A percentile compares a stretch with the other conserved stretches of the same genome.
Evolutionary conservation across 2,329 filamentous ascomycete species (phyloP).

Genomic region (Colletotrichum chlorophyti): DNA sequence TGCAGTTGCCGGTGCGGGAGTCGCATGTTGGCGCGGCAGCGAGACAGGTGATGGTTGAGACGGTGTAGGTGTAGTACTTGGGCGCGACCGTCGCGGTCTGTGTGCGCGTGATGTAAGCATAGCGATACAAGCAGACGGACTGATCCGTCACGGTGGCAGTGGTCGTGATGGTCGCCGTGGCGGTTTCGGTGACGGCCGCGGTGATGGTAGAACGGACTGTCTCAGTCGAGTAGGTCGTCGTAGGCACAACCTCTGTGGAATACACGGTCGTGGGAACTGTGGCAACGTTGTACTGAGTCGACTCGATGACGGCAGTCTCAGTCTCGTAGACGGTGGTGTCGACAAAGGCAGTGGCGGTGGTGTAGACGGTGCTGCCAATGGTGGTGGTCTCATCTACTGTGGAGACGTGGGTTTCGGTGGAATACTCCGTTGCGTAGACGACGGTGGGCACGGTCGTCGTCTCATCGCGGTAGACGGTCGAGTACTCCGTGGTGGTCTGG

Average conservation of each 20-base stretch:
- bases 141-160: constrained; percentile 2
- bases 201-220: background rate
- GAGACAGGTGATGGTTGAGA: constrained; percentile 4
- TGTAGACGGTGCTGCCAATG: constrained; percentile 5
- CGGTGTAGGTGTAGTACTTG: constrained; percentile 2
- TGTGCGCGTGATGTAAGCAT: constrained; percentile 7
- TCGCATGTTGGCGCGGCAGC: constrained; percentile 1
- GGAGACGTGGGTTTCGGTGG: background rate
- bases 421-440: background rate
- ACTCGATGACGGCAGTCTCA: background rate
- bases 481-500: background rate
- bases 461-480: constrained; percentile 1
- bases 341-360: background rate
- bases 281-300: constrained; percentile 7
- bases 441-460: background rate
- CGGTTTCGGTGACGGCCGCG: background rate
- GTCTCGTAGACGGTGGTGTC: constrained; percentile 13
- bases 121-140: constrained; percentile 3
- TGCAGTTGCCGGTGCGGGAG: constrained; percentile 17
- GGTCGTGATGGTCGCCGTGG: background rate
- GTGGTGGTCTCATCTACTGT: background rate
- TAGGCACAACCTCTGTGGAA: background rate
- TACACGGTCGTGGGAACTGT: constrained; percentile 6
- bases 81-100: constrained; percentile 2
- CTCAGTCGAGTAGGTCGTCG: background rate